Evolutionary conservation across 306 rosid genomes (phyloP), one percentile per base, ranked within the genome.

Genomic region (Canavalia gladiata): DNA sequence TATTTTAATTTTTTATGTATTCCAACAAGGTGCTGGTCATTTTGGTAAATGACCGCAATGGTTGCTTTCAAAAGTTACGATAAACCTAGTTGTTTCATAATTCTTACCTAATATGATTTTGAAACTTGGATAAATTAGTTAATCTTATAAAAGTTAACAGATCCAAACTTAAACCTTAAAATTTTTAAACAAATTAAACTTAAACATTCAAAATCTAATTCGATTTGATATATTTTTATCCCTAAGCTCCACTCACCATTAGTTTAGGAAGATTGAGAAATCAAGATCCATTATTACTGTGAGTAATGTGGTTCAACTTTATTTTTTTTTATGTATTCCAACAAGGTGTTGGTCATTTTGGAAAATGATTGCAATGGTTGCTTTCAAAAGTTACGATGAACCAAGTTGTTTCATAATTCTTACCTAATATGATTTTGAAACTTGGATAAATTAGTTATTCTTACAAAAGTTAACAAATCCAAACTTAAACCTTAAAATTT

Each of bases 1-100:
- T 18, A 18, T 18, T 18, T 18, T 18, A 18, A 0, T 0, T 18
- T 18, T 18, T 18, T 18, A 37, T 76, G 57, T 30, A 29, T 57
- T 72, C 30, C 37, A 69, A 77, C 55, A 51, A 60, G 45, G 30
- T 46, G 71, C 74, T 47, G 12, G 62, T 82, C 28, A 41, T 68
- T 79, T 8, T 74, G 30, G 51, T 30, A 30, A 60, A 73, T 72
- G 79, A 68, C 12, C 52, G 72, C 33, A 35, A 33, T 71, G 31
- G 13, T 80, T 75, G 33, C 67, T 74, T 78, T 77, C 31, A 3
- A 57, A 39, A 60, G 79, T 58, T 79, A 51, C 54, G 72, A 75
- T 50, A 51, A 57, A 10, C 30, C 46, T 12, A 49, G 18, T 0
- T 30, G 33, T 65, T 76, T 42, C 77, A 46, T 41, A 25, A 46